Conservation (phyloP, 768 basidiomycete genomes). For the Naematelia encephala region DNA sequence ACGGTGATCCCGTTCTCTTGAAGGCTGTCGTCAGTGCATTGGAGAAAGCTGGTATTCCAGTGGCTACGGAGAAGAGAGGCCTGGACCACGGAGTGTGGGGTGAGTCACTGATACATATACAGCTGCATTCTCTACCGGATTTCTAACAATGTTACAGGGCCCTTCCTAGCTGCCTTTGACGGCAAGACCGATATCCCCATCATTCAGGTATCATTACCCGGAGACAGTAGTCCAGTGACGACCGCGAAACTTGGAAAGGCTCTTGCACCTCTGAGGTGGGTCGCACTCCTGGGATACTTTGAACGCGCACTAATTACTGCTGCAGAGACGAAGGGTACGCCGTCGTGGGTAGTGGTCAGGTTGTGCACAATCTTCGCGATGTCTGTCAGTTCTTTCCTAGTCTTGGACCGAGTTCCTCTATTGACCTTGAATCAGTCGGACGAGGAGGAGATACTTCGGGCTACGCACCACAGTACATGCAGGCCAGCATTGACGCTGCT, state of each 20-base stretch:
- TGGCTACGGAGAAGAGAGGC: constrained; percentile 23
- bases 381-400: constrained; percentile 23
- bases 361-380: constrained; percentile 46
- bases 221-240: constrained; percentile 19
- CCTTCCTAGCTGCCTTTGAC: constrained; percentile 31
- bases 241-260: constrained; percentile 37
- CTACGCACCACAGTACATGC: constrained; percentile 1
- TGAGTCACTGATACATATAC: constrained; percentile 14
- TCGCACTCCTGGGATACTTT: not conserved
- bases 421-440: not conserved
- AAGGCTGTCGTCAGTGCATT: constrained; percentile 21
- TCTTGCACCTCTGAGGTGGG: constrained; percentile 27
- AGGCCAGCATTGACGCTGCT: constrained; percentile 13
- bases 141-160: constrained; percentile 15
- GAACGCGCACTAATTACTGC: not conserved
- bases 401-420: not conserved
- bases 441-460: not conserved
- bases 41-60: constrained; percentile 10
- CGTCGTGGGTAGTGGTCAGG: constrained; percentile 42
- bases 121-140: not conserved
- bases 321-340: constrained; percentile 38
- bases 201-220: constrained; percentile 41
- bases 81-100: constrained; percentile 46
- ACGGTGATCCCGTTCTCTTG: constrained; percentile 5
- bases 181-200: constrained; percentile 27